These are phyloP conservation scores for Emergomyces orientalis DNA, from an alignment of 2,329 filamentous ascomycete genomes.

Conservation along the genomic window DNA sequence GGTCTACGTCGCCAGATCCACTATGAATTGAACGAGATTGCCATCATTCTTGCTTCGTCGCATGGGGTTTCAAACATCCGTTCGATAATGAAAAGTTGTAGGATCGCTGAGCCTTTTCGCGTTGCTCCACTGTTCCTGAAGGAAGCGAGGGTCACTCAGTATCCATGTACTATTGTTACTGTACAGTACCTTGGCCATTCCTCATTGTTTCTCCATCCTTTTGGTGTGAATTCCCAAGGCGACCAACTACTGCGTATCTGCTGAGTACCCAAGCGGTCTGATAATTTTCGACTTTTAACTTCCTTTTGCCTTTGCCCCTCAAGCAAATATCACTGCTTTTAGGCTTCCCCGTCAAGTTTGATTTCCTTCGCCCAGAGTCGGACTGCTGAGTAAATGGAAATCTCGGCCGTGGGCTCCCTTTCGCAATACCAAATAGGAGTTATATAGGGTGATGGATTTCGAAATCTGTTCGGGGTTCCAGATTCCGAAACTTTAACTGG, in stretches of 20 bases:
- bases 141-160: background rate
- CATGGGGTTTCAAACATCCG: background rate
- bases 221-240: no score
- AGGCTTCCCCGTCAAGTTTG: background rate
- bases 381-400: background rate
- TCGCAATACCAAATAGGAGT: background rate
- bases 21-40: background rate
- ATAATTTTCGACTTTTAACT: background rate
- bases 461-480: background rate
- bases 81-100: background rate
- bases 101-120: background rate
- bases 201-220: no score
- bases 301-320: background rate
- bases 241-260: background rate
- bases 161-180: no score
- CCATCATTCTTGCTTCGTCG: background rate
- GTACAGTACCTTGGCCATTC: no score
- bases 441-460: background rate
- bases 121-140: background rate
- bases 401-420: background rate
- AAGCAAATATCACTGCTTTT: background rate
- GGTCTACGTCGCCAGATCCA: background rate
- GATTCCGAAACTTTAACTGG: background rate
- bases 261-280: background rate
- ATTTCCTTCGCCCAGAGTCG: background rate